A percentile compares a stretch with the other conserved stretches of the same genome.
Evolutionary conservation across 495 filamentous ascomycete genomes (phyloP).

Genomic region (Recurvomyces mirabilis): DNA sequence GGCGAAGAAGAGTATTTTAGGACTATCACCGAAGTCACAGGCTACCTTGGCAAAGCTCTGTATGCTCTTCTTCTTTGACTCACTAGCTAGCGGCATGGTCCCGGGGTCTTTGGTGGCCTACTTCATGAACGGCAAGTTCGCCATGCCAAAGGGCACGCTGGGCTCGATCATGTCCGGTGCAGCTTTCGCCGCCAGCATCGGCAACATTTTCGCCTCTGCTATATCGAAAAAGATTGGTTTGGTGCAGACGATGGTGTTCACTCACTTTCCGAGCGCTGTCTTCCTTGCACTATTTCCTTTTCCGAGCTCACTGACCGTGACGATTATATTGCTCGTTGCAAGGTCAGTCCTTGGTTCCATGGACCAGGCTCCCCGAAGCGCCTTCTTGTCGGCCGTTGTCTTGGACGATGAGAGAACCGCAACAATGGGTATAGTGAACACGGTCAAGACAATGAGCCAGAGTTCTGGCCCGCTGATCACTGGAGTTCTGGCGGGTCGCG

Average conservation of each 20-base stretch:
- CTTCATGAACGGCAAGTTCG: slow-evolving; percentile 68
- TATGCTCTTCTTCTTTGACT: slow-evolving; percentile 65
- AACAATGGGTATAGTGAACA: slow-evolving; percentile 30
- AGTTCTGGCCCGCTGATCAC: slow-evolving; percentile 53
- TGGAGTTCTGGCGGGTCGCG: slow-evolving; percentile 51
- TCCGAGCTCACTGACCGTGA: slow-evolving; percentile 45
- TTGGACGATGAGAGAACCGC: slow-evolving; percentile 65
- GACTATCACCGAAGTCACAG: slow-evolving; percentile 30
- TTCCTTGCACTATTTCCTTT: slow-evolving; percentile 59
- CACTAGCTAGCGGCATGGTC: slow-evolving; percentile 64
- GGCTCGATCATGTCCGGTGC: slow-evolving; percentile 59
- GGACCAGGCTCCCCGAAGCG: slow-evolving; percentile 69
- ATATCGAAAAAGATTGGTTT: slow-evolving; percentile 67
- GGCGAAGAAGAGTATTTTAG: background rate
- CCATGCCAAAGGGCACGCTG: slow-evolving; percentile 52
- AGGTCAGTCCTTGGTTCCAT: slow-evolving; percentile 59
- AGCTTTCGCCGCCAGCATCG: slow-evolving; percentile 51
- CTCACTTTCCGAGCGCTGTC: slow-evolving; percentile 64
- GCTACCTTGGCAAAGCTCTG: slow-evolving; percentile 57
- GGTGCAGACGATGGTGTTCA: slow-evolving; percentile 79
- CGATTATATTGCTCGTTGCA: slow-evolving; percentile 47
- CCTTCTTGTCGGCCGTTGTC: slow-evolving; percentile 64
- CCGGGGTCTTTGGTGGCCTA: slow-evolving; percentile 51
- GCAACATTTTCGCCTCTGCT: slow-evolving; percentile 60
- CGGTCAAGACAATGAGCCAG: slow-evolving; percentile 27